Conservation (phyloP, 75 land plant genomes). For the Cryptomeria japonica region DNA sequence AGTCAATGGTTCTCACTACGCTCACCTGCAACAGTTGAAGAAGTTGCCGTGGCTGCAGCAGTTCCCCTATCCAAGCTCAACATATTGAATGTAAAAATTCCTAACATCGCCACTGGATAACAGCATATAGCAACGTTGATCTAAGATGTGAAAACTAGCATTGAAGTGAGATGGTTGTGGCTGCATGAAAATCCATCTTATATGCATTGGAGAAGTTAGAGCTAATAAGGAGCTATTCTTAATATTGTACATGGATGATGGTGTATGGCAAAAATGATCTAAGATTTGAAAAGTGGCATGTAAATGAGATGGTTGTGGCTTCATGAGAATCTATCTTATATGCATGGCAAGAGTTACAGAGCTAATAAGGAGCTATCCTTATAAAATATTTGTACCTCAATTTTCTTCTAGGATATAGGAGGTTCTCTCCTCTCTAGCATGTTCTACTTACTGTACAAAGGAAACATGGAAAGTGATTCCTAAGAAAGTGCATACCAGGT, state of each 20-base stretch:
- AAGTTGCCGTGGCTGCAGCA: slow-evolving; percentile 25
- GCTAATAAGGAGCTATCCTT: background rate
- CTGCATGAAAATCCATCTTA: background rate
- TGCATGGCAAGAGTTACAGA: background rate
- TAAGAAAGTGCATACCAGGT: background rate
- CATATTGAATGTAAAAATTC: background rate
- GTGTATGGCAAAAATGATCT: background rate
- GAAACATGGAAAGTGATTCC: background rate
- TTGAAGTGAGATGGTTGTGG: background rate
- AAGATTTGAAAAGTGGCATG: background rate
- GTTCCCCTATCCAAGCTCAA: slow-evolving; percentile 15
- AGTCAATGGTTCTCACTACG: slow-evolving; percentile 29
- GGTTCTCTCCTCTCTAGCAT: background rate
- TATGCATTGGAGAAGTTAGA: background rate
- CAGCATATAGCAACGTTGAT: background rate
- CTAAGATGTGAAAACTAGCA: background rate
- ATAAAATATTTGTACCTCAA: background rate
- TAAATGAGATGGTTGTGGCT: background rate
- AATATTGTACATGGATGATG: background rate
- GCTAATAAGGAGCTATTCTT: background rate
- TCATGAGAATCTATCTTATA: background rate
- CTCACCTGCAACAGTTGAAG: slow-evolving; percentile 41
- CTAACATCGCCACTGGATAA: background rate
- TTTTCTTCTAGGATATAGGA: background rate
- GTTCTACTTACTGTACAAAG: background rate